Evolutionary conservation across 208 protist genomes (phyloP).

Genomic region (Naegleria lovaniensis): DNA sequence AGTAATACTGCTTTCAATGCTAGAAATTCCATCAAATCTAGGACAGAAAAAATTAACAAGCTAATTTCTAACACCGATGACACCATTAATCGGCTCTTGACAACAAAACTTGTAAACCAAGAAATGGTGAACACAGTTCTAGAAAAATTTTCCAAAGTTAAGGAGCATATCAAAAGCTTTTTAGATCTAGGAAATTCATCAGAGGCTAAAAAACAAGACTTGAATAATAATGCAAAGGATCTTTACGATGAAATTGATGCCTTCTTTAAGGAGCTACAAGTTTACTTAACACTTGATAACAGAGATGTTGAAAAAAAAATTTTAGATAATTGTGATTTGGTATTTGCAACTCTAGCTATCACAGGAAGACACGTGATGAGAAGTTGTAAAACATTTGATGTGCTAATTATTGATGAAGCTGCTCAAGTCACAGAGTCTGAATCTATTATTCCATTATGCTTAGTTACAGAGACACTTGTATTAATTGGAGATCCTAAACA

Average conservation of each 20-base stretch:
- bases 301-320: conserved; percentile 22
- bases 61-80: neutral
- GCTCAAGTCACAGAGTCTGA: conserved; percentile 7
- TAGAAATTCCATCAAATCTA: neutral
- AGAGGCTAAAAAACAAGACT: neutral
- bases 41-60: neutral
- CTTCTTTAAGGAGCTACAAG: neutral
- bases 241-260: neutral
- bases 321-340: neutral
- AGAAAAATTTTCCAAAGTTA: neutral
- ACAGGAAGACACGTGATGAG: conserved; percentile 3
- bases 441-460: neutral
- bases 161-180: neutral
- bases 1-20: conserved; percentile 5
- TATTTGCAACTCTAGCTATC: conserved; percentile 3
- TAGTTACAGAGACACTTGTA: neutral
- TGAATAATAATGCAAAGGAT: neutral
- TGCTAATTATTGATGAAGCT: neutral
- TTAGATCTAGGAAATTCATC: neutral
- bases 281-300: conserved; percentile 1
- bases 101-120: neutral
- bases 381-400: neutral
- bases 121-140: neutral
- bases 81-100: neutral
- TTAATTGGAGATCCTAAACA: conserved; percentile 5